Evolutionary conservation across 768 basidiomycete genomes (phyloP).

Genomic region (Amanita muscaria): DNA sequence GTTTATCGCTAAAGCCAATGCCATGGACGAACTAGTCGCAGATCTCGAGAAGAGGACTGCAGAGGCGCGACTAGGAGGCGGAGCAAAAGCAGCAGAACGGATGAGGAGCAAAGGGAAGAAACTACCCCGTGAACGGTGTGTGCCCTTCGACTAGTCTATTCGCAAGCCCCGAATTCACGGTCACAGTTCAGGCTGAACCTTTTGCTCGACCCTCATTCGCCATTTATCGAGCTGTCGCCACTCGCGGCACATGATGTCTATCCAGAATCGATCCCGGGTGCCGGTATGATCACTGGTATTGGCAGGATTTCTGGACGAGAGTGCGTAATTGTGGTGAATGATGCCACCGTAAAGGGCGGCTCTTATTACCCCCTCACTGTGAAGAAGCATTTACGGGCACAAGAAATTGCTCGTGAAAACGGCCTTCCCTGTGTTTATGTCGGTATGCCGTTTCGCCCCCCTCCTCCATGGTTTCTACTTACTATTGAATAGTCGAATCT

Average conservation of each 20-base stretch:
- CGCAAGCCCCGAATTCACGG: too few species aligned
- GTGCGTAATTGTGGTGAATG: conserved; percentile 89
- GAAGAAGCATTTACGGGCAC: conserved; percentile 92
- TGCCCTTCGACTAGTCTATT: too few species aligned
- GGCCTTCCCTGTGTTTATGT: conserved; percentile 87
- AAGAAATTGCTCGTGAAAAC: conserved; percentile 91
- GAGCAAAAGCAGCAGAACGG: conserved; percentile 61
- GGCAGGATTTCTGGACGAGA: conserved; percentile 73
- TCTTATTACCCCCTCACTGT: conserved; percentile 89
- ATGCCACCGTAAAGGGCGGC: conserved; percentile 89
- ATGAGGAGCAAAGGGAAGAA: conserved; percentile 76
- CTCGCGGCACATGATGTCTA: conserved; percentile 88
- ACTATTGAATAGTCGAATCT: conserved; percentile 62
- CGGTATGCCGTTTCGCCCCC: conserved; percentile 42
- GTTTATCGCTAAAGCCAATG: conserved; percentile 54
- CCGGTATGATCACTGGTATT: conserved; percentile 84
- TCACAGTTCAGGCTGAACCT: conserved; percentile 44
- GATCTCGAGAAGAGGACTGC: conserved; percentile 56
- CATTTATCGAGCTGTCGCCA: conserved; percentile 83
- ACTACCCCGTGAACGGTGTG: conserved; percentile 75
- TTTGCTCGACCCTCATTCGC: conserved; percentile 77
- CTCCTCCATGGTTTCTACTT: not conserved
- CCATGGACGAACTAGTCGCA: conserved; percentile 63
- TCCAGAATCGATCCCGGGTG: conserved; percentile 70
- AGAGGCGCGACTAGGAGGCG: conserved; percentile 60